phyloP scores from a whole-genome alignment of 2,329 filamentous ascomycete species.

The Aspergillus vadensis region DNA sequence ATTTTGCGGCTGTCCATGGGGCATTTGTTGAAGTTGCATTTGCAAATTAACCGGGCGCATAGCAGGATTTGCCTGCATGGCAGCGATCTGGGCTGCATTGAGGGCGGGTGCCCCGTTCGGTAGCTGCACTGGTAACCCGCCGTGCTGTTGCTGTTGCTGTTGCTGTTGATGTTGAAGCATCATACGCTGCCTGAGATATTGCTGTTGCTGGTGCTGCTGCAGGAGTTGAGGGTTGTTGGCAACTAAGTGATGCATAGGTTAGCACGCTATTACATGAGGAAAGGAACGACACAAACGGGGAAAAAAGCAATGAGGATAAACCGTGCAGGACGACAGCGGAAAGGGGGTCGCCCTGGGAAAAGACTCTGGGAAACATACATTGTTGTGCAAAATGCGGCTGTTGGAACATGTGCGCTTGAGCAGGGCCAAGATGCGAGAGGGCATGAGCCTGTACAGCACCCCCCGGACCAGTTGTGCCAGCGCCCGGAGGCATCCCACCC shows the following conservation, averaged over 20 bases:
- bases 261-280: not conserved
- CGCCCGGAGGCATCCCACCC: slow-evolving; percentile 62
- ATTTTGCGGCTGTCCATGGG: slow-evolving; percentile 44
- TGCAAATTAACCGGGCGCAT: slow-evolving; percentile 43
- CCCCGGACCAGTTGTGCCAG: slow-evolving; percentile 54
- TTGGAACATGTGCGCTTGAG: slow-evolving; percentile 57
- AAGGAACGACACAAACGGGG: not conserved
- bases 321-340: not conserved
- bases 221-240: slow-evolving; percentile 49
- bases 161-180: slow-evolving; percentile 35
- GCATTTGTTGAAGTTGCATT: slow-evolving; percentile 46
- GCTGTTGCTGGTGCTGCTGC: slow-evolving; percentile 45
- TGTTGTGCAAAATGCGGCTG: slow-evolving; percentile 48
- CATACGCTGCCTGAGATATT: slow-evolving; percentile 35
- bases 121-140: slow-evolving; percentile 42
- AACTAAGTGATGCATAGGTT: slow-evolving; percentile 28
- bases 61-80: slow-evolving; percentile 45
- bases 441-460: slow-evolving; percentile 59
- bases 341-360: not conserved
- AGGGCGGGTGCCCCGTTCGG: slow-evolving; percentile 45
- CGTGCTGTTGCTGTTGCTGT: slow-evolving; percentile 39
- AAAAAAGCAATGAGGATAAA: not conserved
- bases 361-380: slow-evolving; percentile 35
- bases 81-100: slow-evolving; percentile 46
- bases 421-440: slow-evolving; percentile 60